These are phyloP conservation scores for Mrakia blollopis DNA, from an alignment of 768 basidiomycete species.

Conservation along the genomic window DNA sequence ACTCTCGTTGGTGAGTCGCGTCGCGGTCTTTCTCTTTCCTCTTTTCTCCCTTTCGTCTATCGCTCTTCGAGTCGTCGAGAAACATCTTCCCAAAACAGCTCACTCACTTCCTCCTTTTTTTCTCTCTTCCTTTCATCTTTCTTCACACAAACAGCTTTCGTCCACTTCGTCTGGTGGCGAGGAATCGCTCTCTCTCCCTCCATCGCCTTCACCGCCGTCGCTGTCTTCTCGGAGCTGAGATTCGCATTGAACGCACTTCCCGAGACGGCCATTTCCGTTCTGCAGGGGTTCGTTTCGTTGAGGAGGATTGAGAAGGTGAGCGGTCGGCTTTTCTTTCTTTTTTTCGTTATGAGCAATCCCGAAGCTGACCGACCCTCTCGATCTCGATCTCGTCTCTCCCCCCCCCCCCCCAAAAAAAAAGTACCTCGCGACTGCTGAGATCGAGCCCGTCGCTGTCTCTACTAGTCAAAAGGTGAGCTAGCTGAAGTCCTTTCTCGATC, in stretches of 20 bases:
- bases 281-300: constrained; percentile 68
- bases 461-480: constrained; percentile 52
- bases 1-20: not conserved
- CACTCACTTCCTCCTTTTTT: too few species aligned
- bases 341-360: too few species aligned
- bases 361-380: not conserved
- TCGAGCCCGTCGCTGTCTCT: constrained; percentile 58
- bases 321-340: not conserved
- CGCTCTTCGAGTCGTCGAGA: too few species aligned
- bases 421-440: constrained; percentile 72
- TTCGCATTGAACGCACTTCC: constrained; percentile 67
- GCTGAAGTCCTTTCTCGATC: constrained; percentile 53
- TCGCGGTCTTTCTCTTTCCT: too few species aligned
- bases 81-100: too few species aligned
- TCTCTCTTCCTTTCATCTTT: too few species aligned
- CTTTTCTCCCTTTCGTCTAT: too few species aligned
- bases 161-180: constrained; percentile 28
- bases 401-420: too few species aligned
- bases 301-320: constrained; percentile 70
- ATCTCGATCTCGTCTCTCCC: not conserved
- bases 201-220: constrained; percentile 63
- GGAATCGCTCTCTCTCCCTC: constrained; percentile 60
- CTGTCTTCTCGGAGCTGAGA: constrained; percentile 73
- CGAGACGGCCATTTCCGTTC: constrained; percentile 82
- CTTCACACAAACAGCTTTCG: not conserved